Percentiles rank a stretch among this genome's conserved stretches.
Evolutionary conservation across 108 stramenopile species (phyloP).

Genomic region (Cyclotella atomus): DNA sequence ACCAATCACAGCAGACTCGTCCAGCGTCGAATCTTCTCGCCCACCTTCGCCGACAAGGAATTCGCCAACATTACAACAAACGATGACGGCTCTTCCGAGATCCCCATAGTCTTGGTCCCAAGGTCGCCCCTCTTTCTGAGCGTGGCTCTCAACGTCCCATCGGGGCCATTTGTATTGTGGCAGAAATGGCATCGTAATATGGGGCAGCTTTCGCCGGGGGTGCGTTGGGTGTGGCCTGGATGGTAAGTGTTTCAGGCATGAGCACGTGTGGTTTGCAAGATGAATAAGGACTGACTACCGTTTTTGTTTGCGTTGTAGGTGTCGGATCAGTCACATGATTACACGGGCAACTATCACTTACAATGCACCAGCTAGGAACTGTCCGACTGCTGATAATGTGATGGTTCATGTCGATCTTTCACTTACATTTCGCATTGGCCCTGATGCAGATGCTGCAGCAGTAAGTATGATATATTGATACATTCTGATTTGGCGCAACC

Average conservation of each 20-base stretch:
- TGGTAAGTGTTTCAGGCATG: constrained; percentile 17
- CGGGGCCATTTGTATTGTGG: constrained; percentile 44
- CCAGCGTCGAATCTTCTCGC: constrained; percentile 29
- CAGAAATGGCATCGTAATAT: constrained; percentile 48
- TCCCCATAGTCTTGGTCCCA: constrained; percentile 43
- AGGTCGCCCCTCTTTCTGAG: constrained; percentile 14
- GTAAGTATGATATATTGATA: neutral
- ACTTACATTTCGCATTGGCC: constrained; percentile 41
- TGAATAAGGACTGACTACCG: too few relatives aligned
- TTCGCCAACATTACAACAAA: constrained; percentile 22
- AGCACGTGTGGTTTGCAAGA: too few relatives aligned
- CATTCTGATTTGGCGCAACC: neutral
- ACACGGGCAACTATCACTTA: constrained; percentile 30
- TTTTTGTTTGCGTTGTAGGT: constrained; percentile 4
- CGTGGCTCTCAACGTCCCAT: constrained; percentile 39
- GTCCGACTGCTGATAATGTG: constrained; percentile 45
- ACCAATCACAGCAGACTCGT: constrained; percentile 24
- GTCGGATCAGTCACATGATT: constrained; percentile 42
- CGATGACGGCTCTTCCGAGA: constrained; percentile 26
- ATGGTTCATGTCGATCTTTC: constrained; percentile 44
- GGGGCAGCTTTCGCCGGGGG: constrained; percentile 30
- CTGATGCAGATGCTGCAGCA: constrained; percentile 30
- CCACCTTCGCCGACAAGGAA: constrained; percentile 24
- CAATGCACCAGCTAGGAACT: constrained; percentile 34
- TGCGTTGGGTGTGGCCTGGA: constrained; percentile 42